Base-by-base conservation (phyloP, 345 rosid genomes). In the Iberis pinnata region DNA sequence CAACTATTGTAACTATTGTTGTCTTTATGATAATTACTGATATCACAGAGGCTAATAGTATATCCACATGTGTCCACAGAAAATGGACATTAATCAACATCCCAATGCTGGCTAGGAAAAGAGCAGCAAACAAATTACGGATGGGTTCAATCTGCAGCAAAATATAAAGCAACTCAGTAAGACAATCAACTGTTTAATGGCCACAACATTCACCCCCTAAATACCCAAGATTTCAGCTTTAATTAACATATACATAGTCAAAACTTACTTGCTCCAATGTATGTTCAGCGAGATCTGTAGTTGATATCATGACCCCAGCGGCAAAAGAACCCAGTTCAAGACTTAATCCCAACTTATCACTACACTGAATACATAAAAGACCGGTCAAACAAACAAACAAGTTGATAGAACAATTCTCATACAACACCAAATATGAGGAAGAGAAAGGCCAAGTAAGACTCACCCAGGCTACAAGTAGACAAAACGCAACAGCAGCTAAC, bases 401-500 rank as follows among this genome's bases (percentile, higher is more conserved):
- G n/a, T n/a, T n/a, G n/a, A n/a, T n/a, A n/a, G n/a, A n/a, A n/a
- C n/a, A n/a, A n/a, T n/a, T n/a, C n/a, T n/a, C n/a, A n/a, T n/a
- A n/a, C n/a, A n/a, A n/a, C n/a, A 3, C 7, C 4, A 9, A 18
- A 43, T 13, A 33, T 20, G 18, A 18, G 52, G 42, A 42, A 41
- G 18, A 57, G 26, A 7, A 4, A n/a, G n/a, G n/a, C n/a, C n/a
- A n/a, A n/a, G n/a, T 29, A 7, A 29, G 63, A 52, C 89, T 58
- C 67, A 92, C 98, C 98, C 98, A 92, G 50, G 98, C 98, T 46
- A 87, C 92, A 67, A 92, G 86, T 59, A 92, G 81, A 77, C 96
- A 92, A 79, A 92, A 92, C 12, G 98, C 98, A 38, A 92, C 96
- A 2, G 88, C 60, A 18, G 98, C 98, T 76, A 92, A 74, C 76